Evolutionary conservation across 192 early-diverging fungal genomes (phyloP), one percentile per base, ranked within the genome.

Genomic region (Rhizophlyctis rosea): DNA sequence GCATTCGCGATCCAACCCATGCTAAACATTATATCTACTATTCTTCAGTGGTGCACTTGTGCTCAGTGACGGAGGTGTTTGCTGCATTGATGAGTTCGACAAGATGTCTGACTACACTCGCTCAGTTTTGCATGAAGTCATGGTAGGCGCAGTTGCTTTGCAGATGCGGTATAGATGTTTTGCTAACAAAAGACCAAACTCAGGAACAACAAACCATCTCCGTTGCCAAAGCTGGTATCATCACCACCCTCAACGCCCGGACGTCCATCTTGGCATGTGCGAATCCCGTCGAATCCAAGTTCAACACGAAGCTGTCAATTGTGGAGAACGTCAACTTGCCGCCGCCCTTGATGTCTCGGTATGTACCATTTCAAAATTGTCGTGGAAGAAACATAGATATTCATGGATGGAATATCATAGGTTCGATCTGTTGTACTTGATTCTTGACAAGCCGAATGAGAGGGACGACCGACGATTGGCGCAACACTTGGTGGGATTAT

Each of bases 81-180:
- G 96, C 64, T 94, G 91, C 69, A 98, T 98, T 67, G 96, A 98
- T 75, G 96, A 98, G 76, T 98, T 98, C 83, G 96, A 97, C 78
- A 98, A 97, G 72, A 98, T 98, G 93, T 89, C 88, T 4, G 96
- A 98, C 54, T 71, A 91, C 9, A 94, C 93, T 7, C 86, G 94
- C 9, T 91, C 94, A 2, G 91, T 95, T 4, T 75, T 98, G 61
- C 96, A 98, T 79, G 96, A 98, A 85, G 96, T 92, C 59, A 98
- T 98, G 96, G 84, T 86, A 60, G 47, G 34, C 39, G 49, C 33
- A 32, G 50, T 23, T 14, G 4, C 34, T 32, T 50, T 36, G 53
- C 44, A 66, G 24, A n/a, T 11, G 66, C n/a, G 34, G 57, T 0
- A 60, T 9, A 69, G 35, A 65, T 27, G 4, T 34, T n/a, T 7